Conservation (phyloP, 2,329 filamentous ascomycete genomes). For the Stemphylium vesicarium region DNA sequence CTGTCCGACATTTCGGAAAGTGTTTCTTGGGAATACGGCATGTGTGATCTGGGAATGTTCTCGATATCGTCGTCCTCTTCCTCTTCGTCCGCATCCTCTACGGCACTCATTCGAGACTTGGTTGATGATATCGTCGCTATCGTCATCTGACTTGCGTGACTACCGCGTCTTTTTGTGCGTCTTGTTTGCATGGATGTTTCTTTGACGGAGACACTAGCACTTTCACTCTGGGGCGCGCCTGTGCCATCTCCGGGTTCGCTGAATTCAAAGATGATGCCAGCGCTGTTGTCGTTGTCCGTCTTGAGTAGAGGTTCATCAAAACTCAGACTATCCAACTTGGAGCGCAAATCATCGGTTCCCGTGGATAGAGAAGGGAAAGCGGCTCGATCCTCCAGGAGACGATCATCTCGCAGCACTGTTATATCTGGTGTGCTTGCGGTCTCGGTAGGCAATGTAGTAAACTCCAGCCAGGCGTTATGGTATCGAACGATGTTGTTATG, state of each 20-base stretch:
- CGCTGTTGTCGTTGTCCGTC: constrained; percentile 19
- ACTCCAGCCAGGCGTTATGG: constrained; percentile 69
- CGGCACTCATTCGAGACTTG: constrained; percentile 50
- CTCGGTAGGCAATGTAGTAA: constrained; percentile 27
- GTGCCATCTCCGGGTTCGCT: constrained; percentile 27
- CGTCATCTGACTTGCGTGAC: constrained; percentile 46
- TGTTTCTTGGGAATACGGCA: constrained; percentile 27
- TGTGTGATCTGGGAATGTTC: constrained; percentile 49
- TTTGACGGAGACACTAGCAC: constrained; percentile 19
- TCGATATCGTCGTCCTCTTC: constrained; percentile 57
- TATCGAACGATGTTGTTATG: constrained; percentile 73
- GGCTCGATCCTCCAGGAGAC: constrained; percentile 32
- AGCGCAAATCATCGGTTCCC: constrained; percentile 18
- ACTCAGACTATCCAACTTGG: constrained; percentile 21
- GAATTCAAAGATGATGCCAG: constrained; percentile 40
- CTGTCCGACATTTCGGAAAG: constrained; percentile 34
- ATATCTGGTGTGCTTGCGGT: constrained; percentile 4
- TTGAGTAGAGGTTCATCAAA: constrained; percentile 25
- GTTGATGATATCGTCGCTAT: constrained; percentile 51
- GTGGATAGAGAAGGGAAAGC: constrained; percentile 18
- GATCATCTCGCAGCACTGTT: constrained; percentile 23
- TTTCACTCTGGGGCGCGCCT: constrained; percentile 18
- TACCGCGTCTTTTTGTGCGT: constrained; percentile 34
- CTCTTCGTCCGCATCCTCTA: constrained; percentile 42
- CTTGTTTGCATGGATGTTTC: constrained; percentile 43